These are phyloP conservation scores for Bocquillonia castaneifolia DNA, from an alignment of 441 rosid genomes.

Conservation along the genomic window DNA sequence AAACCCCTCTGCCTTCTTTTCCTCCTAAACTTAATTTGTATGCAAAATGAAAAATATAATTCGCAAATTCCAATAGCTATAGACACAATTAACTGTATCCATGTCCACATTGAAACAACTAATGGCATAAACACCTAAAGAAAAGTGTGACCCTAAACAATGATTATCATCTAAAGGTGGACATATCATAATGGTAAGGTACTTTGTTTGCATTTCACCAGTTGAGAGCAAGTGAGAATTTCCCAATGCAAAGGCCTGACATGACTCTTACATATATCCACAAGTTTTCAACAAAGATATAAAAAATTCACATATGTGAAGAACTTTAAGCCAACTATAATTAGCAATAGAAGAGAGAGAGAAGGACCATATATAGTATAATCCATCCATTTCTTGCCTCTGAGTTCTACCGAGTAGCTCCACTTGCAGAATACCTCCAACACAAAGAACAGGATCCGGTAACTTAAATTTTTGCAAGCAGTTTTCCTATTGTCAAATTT, in stretches of 20 bases:
- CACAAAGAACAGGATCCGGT: conserved; percentile 72
- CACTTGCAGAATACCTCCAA: conserved; percentile 69
- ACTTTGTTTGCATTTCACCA: not conserved
- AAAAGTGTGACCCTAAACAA: not conserved
- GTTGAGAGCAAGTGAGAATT: not conserved
- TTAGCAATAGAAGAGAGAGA: conserved; percentile 11
- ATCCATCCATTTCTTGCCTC: conserved; percentile 70
- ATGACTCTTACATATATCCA: not conserved
- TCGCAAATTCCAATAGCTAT: not conserved
- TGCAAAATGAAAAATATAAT: not conserved
- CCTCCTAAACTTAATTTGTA: not conserved
- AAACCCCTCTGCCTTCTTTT: not conserved
- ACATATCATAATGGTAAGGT: not conserved
- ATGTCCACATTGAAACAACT: not conserved
- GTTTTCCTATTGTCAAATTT: conserved; percentile 47
- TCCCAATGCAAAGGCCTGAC: not conserved
- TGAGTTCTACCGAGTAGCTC: conserved; percentile 86
- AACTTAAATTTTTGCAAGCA: conserved; percentile 64
- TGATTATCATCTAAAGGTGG: not conserved
- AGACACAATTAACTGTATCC: not conserved
- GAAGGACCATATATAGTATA: conserved; percentile 64
- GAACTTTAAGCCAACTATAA: not conserved
- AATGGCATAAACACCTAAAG: not conserved
- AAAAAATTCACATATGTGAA: not conserved
- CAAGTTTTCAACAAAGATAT: not conserved